Conservation (phyloP, 2,329 filamentous ascomycete genomes). For the Geoglossum cookeanum region DNA sequence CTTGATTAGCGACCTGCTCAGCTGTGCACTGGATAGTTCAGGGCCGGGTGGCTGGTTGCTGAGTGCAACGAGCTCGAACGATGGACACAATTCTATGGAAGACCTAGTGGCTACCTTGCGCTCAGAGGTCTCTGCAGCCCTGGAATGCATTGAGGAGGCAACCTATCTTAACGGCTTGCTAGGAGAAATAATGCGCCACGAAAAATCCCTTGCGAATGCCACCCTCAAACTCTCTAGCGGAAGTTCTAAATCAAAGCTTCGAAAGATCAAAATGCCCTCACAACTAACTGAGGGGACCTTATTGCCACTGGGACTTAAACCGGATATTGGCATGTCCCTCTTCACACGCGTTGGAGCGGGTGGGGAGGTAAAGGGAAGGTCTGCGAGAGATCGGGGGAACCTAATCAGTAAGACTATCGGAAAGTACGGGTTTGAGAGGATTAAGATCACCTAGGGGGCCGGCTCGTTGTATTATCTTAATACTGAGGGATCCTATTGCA, state of each 20-base stretch:
- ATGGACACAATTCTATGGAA: constrained; percentile 34
- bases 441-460: neutral
- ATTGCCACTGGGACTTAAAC: constrained; percentile 57
- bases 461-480: no score
- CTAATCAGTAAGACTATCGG: constrained; percentile 63
- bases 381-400: constrained; percentile 53
- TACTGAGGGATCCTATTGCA: no score
- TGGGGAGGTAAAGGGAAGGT: constrained; percentile 52
- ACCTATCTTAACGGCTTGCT: constrained; percentile 44
- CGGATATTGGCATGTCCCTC: constrained; percentile 25
- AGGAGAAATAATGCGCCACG: constrained; percentile 46
- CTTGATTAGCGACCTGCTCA: constrained; percentile 51
- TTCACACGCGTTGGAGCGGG: constrained; percentile 35
- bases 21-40: constrained; percentile 56
- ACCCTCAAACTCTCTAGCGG: neutral
- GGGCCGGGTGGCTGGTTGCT: constrained; percentile 59
- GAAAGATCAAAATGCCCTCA: neutral
- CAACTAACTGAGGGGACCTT: constrained; percentile 18
- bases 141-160: constrained; percentile 54
- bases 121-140: constrained; percentile 48
- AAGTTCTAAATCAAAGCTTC: neutral
- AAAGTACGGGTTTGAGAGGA: constrained; percentile 55
- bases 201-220: constrained; percentile 17
- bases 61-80: constrained; percentile 30
- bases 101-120: constrained; percentile 47